These are phyloP conservation scores for Sisymbrium altissimum DNA, from an alignment of 345 rosid genomes.

Conservation along the genomic window DNA sequence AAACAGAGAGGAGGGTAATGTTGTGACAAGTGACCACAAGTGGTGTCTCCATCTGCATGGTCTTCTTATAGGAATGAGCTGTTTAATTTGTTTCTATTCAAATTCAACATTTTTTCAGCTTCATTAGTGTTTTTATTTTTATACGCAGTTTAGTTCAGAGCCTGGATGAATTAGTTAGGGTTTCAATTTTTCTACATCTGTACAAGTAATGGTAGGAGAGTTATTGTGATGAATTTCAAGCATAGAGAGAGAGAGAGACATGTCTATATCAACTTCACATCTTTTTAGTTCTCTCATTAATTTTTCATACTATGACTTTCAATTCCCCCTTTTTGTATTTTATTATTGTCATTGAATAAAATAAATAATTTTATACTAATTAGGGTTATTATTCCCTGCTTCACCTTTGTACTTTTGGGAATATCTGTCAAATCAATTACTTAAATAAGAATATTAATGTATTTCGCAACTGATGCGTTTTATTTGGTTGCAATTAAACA, in stretches of 20 bases:
- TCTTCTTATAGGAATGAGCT: constrained; percentile 27
- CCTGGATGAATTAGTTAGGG: neutral
- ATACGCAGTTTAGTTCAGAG: neutral
- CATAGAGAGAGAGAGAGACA: neutral
- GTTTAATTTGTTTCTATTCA: constrained; percentile 33
- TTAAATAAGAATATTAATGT: constrained; percentile 22
- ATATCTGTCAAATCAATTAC: constrained; percentile 33
- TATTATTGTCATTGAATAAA: neutral
- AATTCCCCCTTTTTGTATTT: neutral
- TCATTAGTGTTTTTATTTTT: neutral
- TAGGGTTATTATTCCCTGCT: constrained; percentile 24
- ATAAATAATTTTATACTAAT: constrained; percentile 5
- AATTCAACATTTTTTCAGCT: neutral
- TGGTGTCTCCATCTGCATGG: constrained; percentile 30
- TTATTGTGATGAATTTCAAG: neutral
- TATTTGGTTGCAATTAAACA: constrained; percentile 3
- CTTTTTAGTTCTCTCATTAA: neutral
- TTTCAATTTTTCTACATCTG: neutral
- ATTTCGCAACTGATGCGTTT: constrained; percentile 7
- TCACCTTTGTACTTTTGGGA: constrained; percentile 15
- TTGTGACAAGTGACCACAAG: constrained; percentile 23
- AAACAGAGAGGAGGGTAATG: neutral
- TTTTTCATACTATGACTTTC: neutral
- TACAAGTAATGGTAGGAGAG: neutral
- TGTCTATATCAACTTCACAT: constrained; percentile 5